These are phyloP conservation scores for Musa balbisiana DNA, from an alignment of 202 grass and related monocot species.

Conservation along the genomic window DNA sequence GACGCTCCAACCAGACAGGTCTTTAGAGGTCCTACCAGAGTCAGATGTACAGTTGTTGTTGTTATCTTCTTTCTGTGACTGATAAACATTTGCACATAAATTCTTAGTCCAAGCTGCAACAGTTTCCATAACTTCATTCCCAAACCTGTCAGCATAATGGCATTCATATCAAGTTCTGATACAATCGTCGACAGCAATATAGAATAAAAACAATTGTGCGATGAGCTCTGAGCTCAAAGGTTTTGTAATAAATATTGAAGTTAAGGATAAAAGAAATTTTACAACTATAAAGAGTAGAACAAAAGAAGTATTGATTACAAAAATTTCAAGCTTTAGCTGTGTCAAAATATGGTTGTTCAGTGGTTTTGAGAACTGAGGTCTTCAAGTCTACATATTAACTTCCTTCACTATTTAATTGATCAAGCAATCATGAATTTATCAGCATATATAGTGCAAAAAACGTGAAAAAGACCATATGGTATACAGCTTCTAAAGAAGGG, in stretches of 20 bases:
- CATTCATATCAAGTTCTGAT: not conserved
- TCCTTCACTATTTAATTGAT: not conserved
- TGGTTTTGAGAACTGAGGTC: not conserved
- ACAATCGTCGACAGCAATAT: not conserved
- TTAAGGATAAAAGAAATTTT: too few relatives aligned
- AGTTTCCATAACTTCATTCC: constrained; percentile 92
- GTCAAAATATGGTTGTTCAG: too few relatives aligned
- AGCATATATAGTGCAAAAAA: not conserved
- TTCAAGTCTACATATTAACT: not conserved
- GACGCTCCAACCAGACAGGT: constrained; percentile 53
- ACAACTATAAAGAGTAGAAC: too few relatives aligned
- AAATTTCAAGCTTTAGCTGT: too few relatives aligned
- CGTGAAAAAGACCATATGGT: not conserved
- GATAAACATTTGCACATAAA: constrained; percentile 38
- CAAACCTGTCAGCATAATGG: constrained; percentile 58
- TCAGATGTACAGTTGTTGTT: constrained; percentile 34
- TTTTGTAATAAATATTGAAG: too few relatives aligned
- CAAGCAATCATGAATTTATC: not conserved
- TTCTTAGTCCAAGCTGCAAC: constrained; percentile 78
- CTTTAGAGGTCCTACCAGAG: constrained; percentile 32
- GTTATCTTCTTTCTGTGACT: constrained; percentile 13
- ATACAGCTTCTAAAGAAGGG: not conserved
- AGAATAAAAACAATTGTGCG: not conserved
- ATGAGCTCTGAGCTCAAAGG: not conserved
- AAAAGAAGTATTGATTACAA: too few relatives aligned